phyloP scores from a whole-genome alignment of 495 filamentous ascomycete genomes.

The Umbilicaria muhlenbergii region DNA sequence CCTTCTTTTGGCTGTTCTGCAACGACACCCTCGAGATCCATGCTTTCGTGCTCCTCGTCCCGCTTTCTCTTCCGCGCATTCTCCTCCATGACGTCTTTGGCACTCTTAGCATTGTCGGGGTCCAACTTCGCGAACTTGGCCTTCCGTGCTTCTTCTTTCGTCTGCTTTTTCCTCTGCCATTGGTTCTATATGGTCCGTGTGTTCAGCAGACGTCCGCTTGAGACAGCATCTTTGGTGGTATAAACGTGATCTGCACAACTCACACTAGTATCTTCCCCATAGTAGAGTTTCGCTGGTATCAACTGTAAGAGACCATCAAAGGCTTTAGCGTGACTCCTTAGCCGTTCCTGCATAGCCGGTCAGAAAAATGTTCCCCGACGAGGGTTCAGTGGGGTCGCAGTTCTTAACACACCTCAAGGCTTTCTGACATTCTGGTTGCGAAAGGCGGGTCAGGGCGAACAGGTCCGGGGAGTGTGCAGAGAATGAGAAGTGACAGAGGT shows the following conservation, averaged over 20 bases:
- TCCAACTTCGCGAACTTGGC: slow-evolving; percentile 74
- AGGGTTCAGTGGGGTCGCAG: background rate
- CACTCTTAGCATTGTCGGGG: slow-evolving; percentile 62
- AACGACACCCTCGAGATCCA: slow-evolving; percentile 27
- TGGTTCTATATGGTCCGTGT: slow-evolving; percentile 42
- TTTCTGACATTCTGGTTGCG: slow-evolving; percentile 1
- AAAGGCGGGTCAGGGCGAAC: too few species aligned
- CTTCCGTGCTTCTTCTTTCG: slow-evolving; percentile 62
- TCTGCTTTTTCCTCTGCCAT: slow-evolving; percentile 79
- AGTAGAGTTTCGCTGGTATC: slow-evolving; percentile 87
- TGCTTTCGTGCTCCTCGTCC: slow-evolving; percentile 28
- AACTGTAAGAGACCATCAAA: slow-evolving; percentile 86
- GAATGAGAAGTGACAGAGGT: too few species aligned
- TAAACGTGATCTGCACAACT: slow-evolving; percentile 21
- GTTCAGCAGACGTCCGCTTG: slow-evolving; percentile 20
- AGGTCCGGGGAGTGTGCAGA: too few species aligned
- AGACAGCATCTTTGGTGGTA: background rate
- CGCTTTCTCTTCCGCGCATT: slow-evolving; percentile 45
- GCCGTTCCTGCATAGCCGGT: slow-evolving; percentile 45
- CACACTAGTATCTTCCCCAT: slow-evolving; percentile 74
- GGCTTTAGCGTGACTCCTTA: slow-evolving; percentile 69
- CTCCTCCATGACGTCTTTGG: slow-evolving; percentile 76
- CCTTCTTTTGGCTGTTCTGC: slow-evolving; percentile 32
- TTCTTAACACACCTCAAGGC: background rate
- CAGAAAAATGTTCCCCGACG: background rate